phyloP scores from a whole-genome alignment of 306 rosid genomes.

The Fragaria vesca region DNA sequence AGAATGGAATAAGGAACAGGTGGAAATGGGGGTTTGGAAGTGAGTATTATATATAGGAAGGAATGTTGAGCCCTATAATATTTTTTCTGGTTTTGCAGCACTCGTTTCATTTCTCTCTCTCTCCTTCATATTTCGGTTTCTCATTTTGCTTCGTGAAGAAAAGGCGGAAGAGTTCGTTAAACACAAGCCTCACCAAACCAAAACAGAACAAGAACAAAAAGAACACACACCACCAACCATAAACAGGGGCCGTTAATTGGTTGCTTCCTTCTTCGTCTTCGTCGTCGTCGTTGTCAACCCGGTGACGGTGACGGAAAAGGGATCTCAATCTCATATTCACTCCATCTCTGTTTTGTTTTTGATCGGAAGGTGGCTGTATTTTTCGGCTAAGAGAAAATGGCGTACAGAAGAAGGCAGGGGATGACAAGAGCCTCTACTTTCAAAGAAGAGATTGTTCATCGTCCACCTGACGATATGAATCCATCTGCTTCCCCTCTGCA shows the following conservation, averaged over 20 bases:
- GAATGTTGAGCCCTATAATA: not conserved
- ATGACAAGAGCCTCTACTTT: conserved; percentile 69
- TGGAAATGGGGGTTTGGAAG: not conserved
- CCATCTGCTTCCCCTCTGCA: conserved; percentile 29
- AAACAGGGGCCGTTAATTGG: not conserved
- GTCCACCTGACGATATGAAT: conserved; percentile 27
- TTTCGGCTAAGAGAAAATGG: conserved; percentile 40
- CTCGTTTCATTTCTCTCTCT: not conserved
- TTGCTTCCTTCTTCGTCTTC: not conserved
- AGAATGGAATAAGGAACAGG: conserved; percentile 2
- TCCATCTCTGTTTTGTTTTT: not conserved
- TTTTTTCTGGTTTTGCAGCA: conserved; percentile 8
- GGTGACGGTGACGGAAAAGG: conserved; percentile 10
- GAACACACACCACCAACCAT: not conserved
- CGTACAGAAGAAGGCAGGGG: conserved; percentile 87
- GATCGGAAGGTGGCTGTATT: not conserved
- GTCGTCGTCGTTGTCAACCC: conserved; percentile 4
- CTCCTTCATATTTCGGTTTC: conserved; percentile 7
- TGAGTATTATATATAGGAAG: conserved; percentile 2
- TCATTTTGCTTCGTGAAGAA: not conserved
- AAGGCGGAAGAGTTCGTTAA: conserved; percentile 22
- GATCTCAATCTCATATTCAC: not conserved
- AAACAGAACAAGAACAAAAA: not conserved
- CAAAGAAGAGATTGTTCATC: conserved; percentile 66
- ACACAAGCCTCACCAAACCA: conserved; percentile 2